These are phyloP conservation scores for Lyophyllum decastes DNA, from an alignment of 768 basidiomycete species.

Conservation along the genomic window DNA sequence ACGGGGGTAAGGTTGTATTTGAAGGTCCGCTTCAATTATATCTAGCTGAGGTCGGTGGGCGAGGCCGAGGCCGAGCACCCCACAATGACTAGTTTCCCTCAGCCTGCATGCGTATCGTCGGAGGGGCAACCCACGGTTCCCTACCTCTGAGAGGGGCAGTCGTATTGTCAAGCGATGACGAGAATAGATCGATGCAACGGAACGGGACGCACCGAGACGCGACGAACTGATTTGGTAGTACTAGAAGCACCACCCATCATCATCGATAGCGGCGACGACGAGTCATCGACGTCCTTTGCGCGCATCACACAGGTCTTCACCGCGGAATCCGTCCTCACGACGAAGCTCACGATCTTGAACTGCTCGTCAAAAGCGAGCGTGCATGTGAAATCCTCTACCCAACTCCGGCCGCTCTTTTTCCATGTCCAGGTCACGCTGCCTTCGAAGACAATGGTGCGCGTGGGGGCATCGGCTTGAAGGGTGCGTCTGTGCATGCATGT, in stretches of 20 bases:
- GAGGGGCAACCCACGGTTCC: not conserved
- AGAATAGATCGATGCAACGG: not conserved
- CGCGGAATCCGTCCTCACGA: conserved; percentile 39
- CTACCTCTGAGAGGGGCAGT: conserved; percentile 1
- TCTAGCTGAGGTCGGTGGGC: conserved; percentile 1
- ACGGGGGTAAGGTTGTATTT: not conserved
- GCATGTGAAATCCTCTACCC: conserved; percentile 48
- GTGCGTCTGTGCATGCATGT: conserved; percentile 26
- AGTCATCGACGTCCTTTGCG: conserved; percentile 33
- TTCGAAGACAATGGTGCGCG: conserved; percentile 31
- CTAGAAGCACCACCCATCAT: not conserved
- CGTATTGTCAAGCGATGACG: not conserved
- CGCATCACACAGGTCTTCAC: conserved; percentile 48
- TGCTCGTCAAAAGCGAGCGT: conserved; percentile 45
- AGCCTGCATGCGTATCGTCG: not conserved
- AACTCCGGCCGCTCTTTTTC: conserved; percentile 42
- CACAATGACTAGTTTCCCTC: not conserved
- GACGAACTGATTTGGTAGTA: not conserved
- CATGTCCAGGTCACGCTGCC: conserved; percentile 49
- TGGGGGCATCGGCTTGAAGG: conserved; percentile 23
- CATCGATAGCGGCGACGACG: conserved; percentile 26
- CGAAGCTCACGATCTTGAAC: conserved; percentile 40
- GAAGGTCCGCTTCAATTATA: conserved; percentile 2
- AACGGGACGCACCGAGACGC: conserved; percentile 6
- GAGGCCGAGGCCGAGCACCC: conserved; percentile 15